Conservation (phyloP, 2,329 filamentous ascomycete genomes). For the Chalaropsis ovoidea region DNA sequence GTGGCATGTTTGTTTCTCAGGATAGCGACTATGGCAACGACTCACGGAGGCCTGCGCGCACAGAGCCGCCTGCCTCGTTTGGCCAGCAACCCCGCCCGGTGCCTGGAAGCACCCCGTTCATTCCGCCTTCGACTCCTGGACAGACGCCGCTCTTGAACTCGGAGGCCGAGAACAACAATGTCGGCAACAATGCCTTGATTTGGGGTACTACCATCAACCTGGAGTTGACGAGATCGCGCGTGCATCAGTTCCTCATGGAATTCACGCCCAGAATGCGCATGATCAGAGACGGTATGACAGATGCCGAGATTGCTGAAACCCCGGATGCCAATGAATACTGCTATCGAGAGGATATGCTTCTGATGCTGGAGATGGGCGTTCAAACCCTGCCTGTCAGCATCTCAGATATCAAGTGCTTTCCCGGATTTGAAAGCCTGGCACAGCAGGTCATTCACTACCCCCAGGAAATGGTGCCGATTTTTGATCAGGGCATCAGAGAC, state of each 20-base stretch:
- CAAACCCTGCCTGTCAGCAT: slow-evolving; percentile 80
- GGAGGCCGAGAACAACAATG: slow-evolving; percentile 48
- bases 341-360: slow-evolving; percentile 75
- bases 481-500: slow-evolving; percentile 92
- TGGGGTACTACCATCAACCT: slow-evolving; percentile 98
- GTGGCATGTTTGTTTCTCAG: slow-evolving; percentile 66
- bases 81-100: slow-evolving; percentile 34
- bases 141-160: slow-evolving; percentile 42
- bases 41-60: slow-evolving; percentile 16
- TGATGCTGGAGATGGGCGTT: slow-evolving; percentile 80
- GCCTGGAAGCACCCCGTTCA: slow-evolving; percentile 23
- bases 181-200: slow-evolving; percentile 48
- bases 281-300: slow-evolving; percentile 74
- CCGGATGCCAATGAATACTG: slow-evolving; percentile 68
- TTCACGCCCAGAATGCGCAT: slow-evolving; percentile 91
- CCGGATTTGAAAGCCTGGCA: slow-evolving; percentile 85
- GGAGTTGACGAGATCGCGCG: slow-evolving; percentile 60
- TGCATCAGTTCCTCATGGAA: slow-evolving; percentile 79
- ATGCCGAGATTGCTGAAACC: slow-evolving; percentile 59
- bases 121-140: slow-evolving; percentile 22
- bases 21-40: slow-evolving; percentile 38
- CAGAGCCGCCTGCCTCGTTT: slow-evolving; percentile 22
- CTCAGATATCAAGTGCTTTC: slow-evolving; percentile 82
- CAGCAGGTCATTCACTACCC: slow-evolving; percentile 91
- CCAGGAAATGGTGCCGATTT: slow-evolving; percentile 88